Base-by-base conservation (phyloP, 176 grass and related monocot species). In the Neostapfia colusana region DNA sequence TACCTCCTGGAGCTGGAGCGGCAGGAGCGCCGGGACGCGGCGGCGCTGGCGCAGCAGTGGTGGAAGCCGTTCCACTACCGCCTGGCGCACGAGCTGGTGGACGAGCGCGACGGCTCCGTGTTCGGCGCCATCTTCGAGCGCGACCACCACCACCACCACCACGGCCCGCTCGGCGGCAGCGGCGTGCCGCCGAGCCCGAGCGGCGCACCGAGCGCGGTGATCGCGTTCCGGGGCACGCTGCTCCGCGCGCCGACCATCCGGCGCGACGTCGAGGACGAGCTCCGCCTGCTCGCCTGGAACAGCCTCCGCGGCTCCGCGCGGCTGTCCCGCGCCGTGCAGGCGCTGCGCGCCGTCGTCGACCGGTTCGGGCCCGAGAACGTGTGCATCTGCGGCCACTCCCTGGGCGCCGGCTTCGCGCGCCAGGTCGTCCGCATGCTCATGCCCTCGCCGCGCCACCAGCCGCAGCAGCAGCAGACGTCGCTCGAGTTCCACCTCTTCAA, bases 1-100 rank as follows among this genome's bases (percentile, higher is more conserved):
- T 97, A 97, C 86, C 84, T 97, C 18, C 88, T 93, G 14, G 94
- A 97, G 78, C 84, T 97, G 34, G 94, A 97, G 79, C 65, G 94
- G 61, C 94, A 97, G 82, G 84, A 85, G 74, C 65, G 88, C 56
- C 21, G 84, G 8, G 76, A 87, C 20, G 84, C 88, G 63, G 62
- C 70, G 58, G 68, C 23, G 84, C 86, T 97, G 67, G 94, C 94
- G 40, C 83, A 88, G 75, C 73, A 85, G 77, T 97, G 94, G 94
- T 97, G 90, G 90, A 97, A 93, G 74, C 94, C 94, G 10, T 97
- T 97, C 91, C 90, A 90, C 27, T 97, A 91, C 88, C 86, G 87
- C 72, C 81, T 97, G 13, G 82, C 75, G 36, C 78, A 69, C 78
- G 90, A 81, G 80, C 86, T 97, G 15, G 87, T 90, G 12, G 94